phyloP scores from a whole-genome alignment of 2,329 filamentous ascomycete genomes.

The Cyanodermella asteris region DNA sequence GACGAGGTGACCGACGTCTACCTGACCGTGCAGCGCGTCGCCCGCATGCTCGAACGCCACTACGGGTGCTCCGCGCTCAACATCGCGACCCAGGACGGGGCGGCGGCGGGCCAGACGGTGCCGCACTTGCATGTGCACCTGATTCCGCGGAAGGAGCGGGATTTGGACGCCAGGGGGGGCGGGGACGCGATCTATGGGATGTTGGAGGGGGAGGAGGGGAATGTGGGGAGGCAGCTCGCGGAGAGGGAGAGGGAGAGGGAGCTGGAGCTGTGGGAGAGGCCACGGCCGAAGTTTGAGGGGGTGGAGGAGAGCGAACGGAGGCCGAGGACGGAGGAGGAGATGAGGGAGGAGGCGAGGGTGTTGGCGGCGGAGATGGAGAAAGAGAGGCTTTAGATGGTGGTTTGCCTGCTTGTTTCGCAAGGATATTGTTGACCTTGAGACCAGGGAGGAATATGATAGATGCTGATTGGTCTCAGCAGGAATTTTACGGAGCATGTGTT shows the following conservation, averaged over 20 bases:
- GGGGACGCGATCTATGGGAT: conserved; percentile 61
- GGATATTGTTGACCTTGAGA: too few species aligned
- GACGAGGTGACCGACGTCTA: conserved; percentile 71
- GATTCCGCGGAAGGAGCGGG: conserved; percentile 46
- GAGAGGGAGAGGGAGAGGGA: conserved; percentile 22
- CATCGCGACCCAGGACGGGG: conserved; percentile 83
- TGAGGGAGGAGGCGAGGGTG: conserved; percentile 54
- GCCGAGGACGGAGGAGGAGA: conserved; percentile 49
- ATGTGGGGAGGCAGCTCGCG: conserved; percentile 51
- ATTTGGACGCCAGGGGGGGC: conserved; percentile 33
- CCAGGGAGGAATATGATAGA: too few species aligned
- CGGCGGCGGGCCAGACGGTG: conserved; percentile 80
- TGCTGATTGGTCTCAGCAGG: too few species aligned
- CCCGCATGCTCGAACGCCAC: conserved; percentile 46
- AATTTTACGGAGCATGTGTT: too few species aligned
- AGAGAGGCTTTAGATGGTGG: too few species aligned
- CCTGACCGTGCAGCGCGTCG: conserved; percentile 60
- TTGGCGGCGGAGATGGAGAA: conserved; percentile 35
- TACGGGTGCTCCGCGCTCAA: conserved; percentile 58
- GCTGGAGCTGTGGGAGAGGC: too few species aligned
- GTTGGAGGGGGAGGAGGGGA: conserved; percentile 67
- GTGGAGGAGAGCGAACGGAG: conserved; percentile 50
- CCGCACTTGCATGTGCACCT: conserved; percentile 85
- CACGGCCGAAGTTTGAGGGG: conserved; percentile 36
- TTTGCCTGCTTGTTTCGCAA: too few species aligned